These are phyloP conservation scores for Saccharomycopsis schoenii DNA, from an alignment of 805 yeast genomes.

Conservation along the genomic window DNA sequence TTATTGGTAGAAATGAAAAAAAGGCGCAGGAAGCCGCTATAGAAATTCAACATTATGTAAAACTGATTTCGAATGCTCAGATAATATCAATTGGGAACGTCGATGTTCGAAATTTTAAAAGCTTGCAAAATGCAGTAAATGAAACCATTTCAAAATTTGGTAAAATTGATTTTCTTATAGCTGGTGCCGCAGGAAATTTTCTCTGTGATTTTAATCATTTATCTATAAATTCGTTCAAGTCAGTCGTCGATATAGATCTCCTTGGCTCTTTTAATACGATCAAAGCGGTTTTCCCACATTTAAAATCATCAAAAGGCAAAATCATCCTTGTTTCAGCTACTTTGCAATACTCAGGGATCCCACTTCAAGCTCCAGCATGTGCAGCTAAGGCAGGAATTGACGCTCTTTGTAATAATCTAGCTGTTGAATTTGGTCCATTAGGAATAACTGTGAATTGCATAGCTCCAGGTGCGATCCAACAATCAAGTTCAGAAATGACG, in stretches of 20 bases:
- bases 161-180: constrained; percentile 74
- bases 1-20: constrained; percentile 65
- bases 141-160: constrained; percentile 62
- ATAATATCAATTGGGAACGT: constrained; percentile 64
- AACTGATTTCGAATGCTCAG: constrained; percentile 18
- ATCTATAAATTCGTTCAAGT: constrained; percentile 78
- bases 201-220: constrained; percentile 68
- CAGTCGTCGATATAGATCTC: constrained; percentile 79
- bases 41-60: constrained; percentile 34
- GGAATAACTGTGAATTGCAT: constrained; percentile 77
- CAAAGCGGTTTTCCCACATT: constrained; percentile 66
- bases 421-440: constrained; percentile 85
- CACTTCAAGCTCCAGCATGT: constrained; percentile 81
- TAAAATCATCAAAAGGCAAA: constrained; percentile 58
- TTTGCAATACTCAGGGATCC: constrained; percentile 80
- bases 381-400: constrained; percentile 97
- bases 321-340: constrained; percentile 81
- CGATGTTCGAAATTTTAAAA: constrained; percentile 66
- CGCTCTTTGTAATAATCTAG: constrained; percentile 71
- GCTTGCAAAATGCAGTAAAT: constrained; percentile 55
- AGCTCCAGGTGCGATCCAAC: constrained; percentile 87
- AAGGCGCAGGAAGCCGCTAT: constrained; percentile 60
- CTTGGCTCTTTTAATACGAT: constrained; percentile 84
- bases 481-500: constrained; percentile 56
- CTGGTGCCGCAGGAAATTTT: constrained; percentile 96